phyloP scores from a whole-genome alignment of 441 rosid species.

The Croton laevigatus region DNA sequence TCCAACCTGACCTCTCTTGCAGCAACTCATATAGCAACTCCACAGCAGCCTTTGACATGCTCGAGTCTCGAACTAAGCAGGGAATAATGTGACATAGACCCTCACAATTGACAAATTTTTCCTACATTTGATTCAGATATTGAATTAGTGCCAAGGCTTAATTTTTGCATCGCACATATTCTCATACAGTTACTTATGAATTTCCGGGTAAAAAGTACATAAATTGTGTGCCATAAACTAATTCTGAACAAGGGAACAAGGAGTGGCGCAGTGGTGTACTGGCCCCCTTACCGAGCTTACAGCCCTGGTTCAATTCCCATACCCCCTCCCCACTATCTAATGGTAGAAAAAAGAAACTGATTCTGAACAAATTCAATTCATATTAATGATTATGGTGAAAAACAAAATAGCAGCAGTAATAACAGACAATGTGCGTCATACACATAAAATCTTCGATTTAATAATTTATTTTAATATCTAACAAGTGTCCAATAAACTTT shows the following conservation, averaged over 20 bases:
- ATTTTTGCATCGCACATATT: neutral
- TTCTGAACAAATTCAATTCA: neutral
- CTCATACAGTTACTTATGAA: neutral
- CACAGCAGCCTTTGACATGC: constrained; percentile 55
- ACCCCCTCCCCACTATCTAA: too few relatives aligned
- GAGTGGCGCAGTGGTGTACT: too few relatives aligned
- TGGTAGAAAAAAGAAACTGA: too few relatives aligned
- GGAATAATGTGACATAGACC: constrained; percentile 56
- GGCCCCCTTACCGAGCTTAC: too few relatives aligned
- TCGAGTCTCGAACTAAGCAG: constrained; percentile 51
- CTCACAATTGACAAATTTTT: constrained; percentile 39
- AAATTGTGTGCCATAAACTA: neutral
- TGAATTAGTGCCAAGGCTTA: neutral
- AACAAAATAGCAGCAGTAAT: neutral
- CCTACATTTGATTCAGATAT: constrained; percentile 33
- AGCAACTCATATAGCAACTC: constrained; percentile 52
- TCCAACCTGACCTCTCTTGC: constrained; percentile 63
- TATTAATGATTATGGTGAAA: neutral
- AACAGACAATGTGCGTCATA: too few relatives aligned
- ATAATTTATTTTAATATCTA: too few relatives aligned
- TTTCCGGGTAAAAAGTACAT: neutral
- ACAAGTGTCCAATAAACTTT: neutral
- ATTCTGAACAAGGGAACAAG: too few relatives aligned
- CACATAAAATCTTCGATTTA: too few relatives aligned
- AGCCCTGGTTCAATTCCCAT: too few relatives aligned